Conservation (phyloP, 139 green algal genomes). For the Asterochloris erici region DNA sequence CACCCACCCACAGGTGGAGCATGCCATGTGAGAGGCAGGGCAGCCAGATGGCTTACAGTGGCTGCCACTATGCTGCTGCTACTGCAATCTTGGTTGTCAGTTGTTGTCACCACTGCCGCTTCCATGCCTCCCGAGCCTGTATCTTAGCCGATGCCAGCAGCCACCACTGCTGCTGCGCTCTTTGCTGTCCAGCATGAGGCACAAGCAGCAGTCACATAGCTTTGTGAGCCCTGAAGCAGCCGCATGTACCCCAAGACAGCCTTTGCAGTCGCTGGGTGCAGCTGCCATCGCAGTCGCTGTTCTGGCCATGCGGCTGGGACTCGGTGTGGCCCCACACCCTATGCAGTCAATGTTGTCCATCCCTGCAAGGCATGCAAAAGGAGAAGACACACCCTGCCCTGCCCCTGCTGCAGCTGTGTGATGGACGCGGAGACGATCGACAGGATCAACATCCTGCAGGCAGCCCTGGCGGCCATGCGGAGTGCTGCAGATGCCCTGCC, state of each 20-base stretch:
- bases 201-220: too few species aligned
- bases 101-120: not conserved
- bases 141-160: not conserved
- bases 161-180: not conserved
- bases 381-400: not conserved
- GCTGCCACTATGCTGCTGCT: too few species aligned
- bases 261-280: not conserved
- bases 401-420: slow-evolving; percentile 45
- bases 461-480: slow-evolving; percentile 71
- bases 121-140: not conserved
- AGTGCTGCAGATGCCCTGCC: slow-evolving; percentile 43
- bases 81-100: too few species aligned
- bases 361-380: not conserved
- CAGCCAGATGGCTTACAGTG: not conserved
- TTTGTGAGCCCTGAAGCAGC: not conserved
- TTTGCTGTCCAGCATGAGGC: too few species aligned
- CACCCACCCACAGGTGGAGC: slow-evolving; percentile 45
- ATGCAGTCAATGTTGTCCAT: not conserved
- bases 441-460: slow-evolving; percentile 89
- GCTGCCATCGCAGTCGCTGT: not conserved
- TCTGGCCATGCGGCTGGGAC: not conserved
- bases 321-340: too few species aligned
- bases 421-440: slow-evolving; percentile 75
- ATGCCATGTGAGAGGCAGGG: slow-evolving; percentile 45
- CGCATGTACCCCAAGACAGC: not conserved